These are phyloP conservation scores for Thelonectria discophora DNA, from an alignment of 2,329 filamentous ascomycete genomes.

Conservation along the genomic window DNA sequence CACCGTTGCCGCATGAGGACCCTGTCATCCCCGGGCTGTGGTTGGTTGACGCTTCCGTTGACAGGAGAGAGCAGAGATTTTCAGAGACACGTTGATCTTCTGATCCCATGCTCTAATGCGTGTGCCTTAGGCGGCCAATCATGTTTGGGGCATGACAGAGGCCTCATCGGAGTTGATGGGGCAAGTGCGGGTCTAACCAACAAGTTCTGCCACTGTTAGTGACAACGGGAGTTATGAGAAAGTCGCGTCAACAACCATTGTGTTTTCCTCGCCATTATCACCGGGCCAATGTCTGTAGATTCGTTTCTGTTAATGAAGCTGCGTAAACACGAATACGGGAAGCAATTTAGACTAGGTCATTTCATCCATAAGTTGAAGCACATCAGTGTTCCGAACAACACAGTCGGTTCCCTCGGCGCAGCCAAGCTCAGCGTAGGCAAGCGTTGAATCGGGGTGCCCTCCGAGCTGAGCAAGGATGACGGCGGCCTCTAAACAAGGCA, in stretches of 20 bases:
- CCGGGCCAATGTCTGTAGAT: too few relatives aligned
- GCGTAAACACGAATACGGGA: too few relatives aligned
- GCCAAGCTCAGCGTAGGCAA: neutral
- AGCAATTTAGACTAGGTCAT: neutral
- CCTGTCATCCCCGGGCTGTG: slow-evolving; percentile 1
- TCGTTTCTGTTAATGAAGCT: too few relatives aligned
- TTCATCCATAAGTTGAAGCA: slow-evolving; percentile 6
- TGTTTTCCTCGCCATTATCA: too few relatives aligned
- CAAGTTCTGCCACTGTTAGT: too few relatives aligned
- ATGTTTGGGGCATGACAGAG: neutral
- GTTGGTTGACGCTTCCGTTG: neutral
- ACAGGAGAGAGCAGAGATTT: neutral
- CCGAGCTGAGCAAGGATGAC: slow-evolving; percentile 3
- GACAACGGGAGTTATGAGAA: slow-evolving; percentile 1
- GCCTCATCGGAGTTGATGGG: neutral
- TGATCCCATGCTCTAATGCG: too few relatives aligned
- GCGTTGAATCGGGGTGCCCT: slow-evolving; percentile 2
- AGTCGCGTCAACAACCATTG: neutral
- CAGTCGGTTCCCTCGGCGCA: slow-evolving; percentile 7
- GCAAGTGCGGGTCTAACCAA: too few relatives aligned
- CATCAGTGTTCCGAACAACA: slow-evolving; percentile 5
- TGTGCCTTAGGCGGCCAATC: neutral
- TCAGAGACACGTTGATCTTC: neutral
- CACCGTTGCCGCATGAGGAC: neutral
- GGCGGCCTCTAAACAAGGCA: slow-evolving; percentile 5